Conservation (phyloP, 1,284 basidiomycete species). For the Cryptococcus sp. region DNA sequence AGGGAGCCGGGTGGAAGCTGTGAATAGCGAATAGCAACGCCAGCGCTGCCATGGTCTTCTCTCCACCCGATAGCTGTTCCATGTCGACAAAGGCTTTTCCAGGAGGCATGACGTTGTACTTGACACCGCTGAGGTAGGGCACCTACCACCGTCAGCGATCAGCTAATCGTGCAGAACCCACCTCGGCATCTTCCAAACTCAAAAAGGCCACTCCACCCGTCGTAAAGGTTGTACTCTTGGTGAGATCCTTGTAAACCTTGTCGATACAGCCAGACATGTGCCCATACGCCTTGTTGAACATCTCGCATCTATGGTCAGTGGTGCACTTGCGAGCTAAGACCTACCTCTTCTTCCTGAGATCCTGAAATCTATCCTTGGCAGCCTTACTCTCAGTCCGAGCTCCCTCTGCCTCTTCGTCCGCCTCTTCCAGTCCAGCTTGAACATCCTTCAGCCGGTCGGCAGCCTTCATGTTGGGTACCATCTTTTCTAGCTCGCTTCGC, state of each 20-base stretch:
- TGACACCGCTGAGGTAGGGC: slow-evolving; percentile 91
- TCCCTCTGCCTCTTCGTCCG: slow-evolving; percentile 54
- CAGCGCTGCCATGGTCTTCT: slow-evolving; percentile 96
- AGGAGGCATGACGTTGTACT: slow-evolving; percentile 98
- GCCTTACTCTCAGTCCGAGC: slow-evolving; percentile 70
- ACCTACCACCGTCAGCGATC: slow-evolving; percentile 56
- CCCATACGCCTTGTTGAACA: slow-evolving; percentile 94
- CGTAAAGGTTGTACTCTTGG: slow-evolving; percentile 76
- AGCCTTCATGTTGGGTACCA: slow-evolving; percentile 96
- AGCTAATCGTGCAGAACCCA: slow-evolving; percentile 44
- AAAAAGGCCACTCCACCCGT: slow-evolving; percentile 96
- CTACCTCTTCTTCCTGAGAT: slow-evolving; percentile 74
- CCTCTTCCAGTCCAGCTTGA: slow-evolving; percentile 56
- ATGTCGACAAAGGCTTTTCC: slow-evolving; percentile 99
- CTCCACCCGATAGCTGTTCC: slow-evolving; percentile 96
- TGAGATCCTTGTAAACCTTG: slow-evolving; percentile 94
- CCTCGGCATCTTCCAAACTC: slow-evolving; percentile 90
- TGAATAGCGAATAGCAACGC: slow-evolving; percentile 95
- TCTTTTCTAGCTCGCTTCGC: slow-evolving; percentile 77
- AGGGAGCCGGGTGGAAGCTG: slow-evolving; percentile 94
- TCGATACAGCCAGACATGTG: slow-evolving; percentile 95
- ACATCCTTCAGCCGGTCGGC: slow-evolving; percentile 87
- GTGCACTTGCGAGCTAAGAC: slow-evolving; percentile 14
- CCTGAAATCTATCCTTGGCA: slow-evolving; percentile 85
- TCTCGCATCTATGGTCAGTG: slow-evolving; percentile 56